Evolutionary conservation across 2,329 filamentous ascomycete species (phyloP).

Genomic region (Aspergillus terreus): DNA sequence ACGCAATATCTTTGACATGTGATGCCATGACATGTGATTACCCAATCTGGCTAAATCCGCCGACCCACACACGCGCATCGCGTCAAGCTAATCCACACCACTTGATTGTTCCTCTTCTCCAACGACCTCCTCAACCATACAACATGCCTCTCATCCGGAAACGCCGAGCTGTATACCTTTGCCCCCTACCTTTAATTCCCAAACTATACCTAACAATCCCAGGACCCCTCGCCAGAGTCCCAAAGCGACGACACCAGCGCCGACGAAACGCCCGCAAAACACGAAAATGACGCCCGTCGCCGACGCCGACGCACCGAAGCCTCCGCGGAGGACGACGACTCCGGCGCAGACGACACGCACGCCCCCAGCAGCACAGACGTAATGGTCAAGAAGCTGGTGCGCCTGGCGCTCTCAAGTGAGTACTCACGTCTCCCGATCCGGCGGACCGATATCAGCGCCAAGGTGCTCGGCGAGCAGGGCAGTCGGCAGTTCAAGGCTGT

Average conservation of each 20-base stretch:
- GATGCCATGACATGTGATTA: slow-evolving; percentile 3
- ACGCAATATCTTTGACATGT: slow-evolving; percentile 1
- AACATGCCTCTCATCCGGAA: slow-evolving; percentile 28
- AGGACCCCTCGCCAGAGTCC: slow-evolving; percentile 3
- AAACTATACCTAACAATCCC: not conserved
- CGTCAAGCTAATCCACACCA: slow-evolving; percentile 8
- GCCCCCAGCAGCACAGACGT: slow-evolving; percentile 30
- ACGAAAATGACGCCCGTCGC: slow-evolving; percentile 7
- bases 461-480: slow-evolving; percentile 67
- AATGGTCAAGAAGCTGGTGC: slow-evolving; percentile 60
- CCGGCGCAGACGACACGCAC: slow-evolving; percentile 16
- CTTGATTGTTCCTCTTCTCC: not conserved
- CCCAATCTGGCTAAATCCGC: slow-evolving; percentile 15
- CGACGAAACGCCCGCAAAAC: not conserved
- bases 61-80: slow-evolving; percentile 8
- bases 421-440: slow-evolving; percentile 57
- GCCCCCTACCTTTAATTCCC: not conserved
- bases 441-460: slow-evolving; percentile 55
- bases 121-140: not conserved
- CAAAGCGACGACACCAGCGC: slow-evolving; percentile 1
- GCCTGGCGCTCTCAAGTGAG: slow-evolving; percentile 59
- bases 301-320: slow-evolving; percentile 13
- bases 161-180: slow-evolving; percentile 27
- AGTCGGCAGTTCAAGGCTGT: slow-evolving; percentile 69
- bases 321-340: slow-evolving; percentile 4